A percentile compares a stretch with the other conserved stretches of the same genome.
phyloP scores from a whole-genome alignment of 2,329 filamentous ascomycete genomes.

The Fusarium tupiense region DNA sequence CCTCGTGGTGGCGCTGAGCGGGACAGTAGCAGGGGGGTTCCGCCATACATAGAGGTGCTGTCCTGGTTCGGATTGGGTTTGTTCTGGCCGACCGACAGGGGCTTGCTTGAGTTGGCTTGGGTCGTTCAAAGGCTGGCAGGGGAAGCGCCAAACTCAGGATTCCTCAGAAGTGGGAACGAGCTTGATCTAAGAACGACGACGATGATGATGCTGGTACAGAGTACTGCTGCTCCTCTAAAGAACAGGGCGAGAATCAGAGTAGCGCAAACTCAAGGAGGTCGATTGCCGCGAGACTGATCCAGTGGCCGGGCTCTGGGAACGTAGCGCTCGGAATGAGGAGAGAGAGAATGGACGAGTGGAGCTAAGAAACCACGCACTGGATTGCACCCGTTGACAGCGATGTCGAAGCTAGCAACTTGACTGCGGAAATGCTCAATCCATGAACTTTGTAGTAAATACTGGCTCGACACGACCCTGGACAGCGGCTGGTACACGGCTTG shows the following conservation, averaged over 20 bases:
- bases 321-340: conserved; percentile 31
- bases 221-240: not conserved
- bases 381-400: conserved; percentile 45
- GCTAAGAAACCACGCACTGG: conserved; percentile 47
- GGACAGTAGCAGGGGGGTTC: conserved; percentile 41
- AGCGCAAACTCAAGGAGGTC: conserved; percentile 42
- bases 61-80: conserved; percentile 32
- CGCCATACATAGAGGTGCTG: conserved; percentile 25
- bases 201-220: conserved; percentile 1
- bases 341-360: conserved; percentile 36
- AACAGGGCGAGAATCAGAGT: conserved; percentile 33
- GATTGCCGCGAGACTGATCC: conserved; percentile 41
- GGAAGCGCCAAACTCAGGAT: conserved; percentile 28
- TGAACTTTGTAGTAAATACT: conserved; percentile 18
- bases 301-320: conserved; percentile 44
- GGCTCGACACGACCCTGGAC: conserved; percentile 32
- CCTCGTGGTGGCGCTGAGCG: conserved; percentile 50
- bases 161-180: conserved; percentile 22
- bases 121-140: conserved; percentile 15
- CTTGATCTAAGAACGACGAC: conserved; percentile 21
- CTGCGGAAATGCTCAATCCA: conserved; percentile 21
- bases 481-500: conserved; percentile 36
- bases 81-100: conserved; percentile 28
- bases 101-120: conserved; percentile 27
- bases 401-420: conserved; percentile 41